Percentiles rank a stretch among this genome's conserved stretches.
phyloP scores from a whole-genome alignment of 768 basidiomycete genomes.

The Lentinula sp. region DNA sequence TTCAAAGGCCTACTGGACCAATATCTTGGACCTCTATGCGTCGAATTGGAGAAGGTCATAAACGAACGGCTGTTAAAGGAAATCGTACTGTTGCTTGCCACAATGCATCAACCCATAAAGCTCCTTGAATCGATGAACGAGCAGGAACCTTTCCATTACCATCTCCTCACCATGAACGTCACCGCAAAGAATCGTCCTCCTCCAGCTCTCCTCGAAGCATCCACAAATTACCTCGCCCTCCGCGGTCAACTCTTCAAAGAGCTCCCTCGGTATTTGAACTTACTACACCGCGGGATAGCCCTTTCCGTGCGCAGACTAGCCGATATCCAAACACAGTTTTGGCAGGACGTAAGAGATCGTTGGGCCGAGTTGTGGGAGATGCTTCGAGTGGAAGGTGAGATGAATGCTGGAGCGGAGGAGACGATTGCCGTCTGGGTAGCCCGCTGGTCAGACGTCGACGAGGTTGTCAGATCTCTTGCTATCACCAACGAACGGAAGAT shows the following conservation, averaged over 20 bases:
- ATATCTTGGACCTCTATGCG: slow-evolving; percentile 45
- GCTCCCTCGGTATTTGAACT: slow-evolving; percentile 55
- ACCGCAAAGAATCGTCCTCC: slow-evolving; percentile 62
- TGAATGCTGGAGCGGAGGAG: slow-evolving; percentile 61
- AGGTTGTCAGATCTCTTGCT: slow-evolving; percentile 21
- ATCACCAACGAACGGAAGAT: slow-evolving; percentile 29
- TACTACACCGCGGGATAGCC: slow-evolving; percentile 57
- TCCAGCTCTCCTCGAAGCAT: slow-evolving; percentile 62
- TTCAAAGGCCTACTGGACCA: slow-evolving; percentile 54
- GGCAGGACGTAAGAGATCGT: slow-evolving; percentile 48
- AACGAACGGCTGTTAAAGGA: slow-evolving; percentile 50
- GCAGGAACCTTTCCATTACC: slow-evolving; percentile 67
- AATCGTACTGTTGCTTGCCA: slow-evolving; percentile 50
- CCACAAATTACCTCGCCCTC: slow-evolving; percentile 71
- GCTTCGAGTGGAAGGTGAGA: slow-evolving; percentile 63
- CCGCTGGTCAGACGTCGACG: slow-evolving; percentile 65
- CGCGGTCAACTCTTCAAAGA: slow-evolving; percentile 67
- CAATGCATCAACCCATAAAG: slow-evolving; percentile 56
- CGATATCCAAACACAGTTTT: slow-evolving; percentile 55
- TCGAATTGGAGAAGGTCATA: slow-evolving; percentile 47
- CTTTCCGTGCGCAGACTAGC: slow-evolving; percentile 47
- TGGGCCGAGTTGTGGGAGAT: slow-evolving; percentile 88
- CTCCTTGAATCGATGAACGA: slow-evolving; percentile 68
- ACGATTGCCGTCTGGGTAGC: slow-evolving; percentile 67
- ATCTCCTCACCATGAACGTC: slow-evolving; percentile 61